Percentiles rank a stretch among this genome's conserved stretches.
phyloP scores from a whole-genome alignment of 164 flowering plant species.

The Cinnamomum chago region DNA sequence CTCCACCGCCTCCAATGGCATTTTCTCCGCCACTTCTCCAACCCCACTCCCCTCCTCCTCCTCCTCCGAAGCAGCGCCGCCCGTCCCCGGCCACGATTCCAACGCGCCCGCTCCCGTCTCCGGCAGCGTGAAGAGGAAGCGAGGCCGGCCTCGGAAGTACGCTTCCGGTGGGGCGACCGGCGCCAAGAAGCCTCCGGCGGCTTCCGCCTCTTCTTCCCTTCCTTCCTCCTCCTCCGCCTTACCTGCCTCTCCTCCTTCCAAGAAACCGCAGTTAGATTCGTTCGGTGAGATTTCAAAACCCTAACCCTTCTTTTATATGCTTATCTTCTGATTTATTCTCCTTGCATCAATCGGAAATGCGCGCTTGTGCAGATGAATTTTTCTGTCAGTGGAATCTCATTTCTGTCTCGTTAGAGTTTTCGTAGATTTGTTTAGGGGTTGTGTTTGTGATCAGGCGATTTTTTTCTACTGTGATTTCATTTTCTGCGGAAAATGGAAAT shows the following conservation, averaged over 20 bases:
- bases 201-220: neutral
- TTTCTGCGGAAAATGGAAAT: no score
- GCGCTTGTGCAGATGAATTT: no score
- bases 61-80: neutral
- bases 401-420: no score
- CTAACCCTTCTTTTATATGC: neutral
- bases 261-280: slow-evolving; percentile 10
- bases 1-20: neutral
- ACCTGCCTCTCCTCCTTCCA: slow-evolving; percentile 7
- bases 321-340: no score
- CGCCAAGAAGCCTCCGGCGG: neutral
- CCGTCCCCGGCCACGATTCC: neutral
- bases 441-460: no score
- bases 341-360: no score
- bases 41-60: neutral
- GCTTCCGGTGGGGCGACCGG: neutral
- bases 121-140: slow-evolving; percentile 7
- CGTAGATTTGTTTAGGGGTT: no score
- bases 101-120: neutral
- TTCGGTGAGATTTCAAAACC: slow-evolving; percentile 6
- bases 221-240: neutral
- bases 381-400: no score
- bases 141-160: slow-evolving; percentile 13
- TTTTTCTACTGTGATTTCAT: no score
- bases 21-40: slow-evolving; percentile 1